Percentiles rank a stretch among this genome's conserved stretches.
phyloP scores from a whole-genome alignment of 192 early-diverging fungal species.

The Coemansia sp. region DNA sequence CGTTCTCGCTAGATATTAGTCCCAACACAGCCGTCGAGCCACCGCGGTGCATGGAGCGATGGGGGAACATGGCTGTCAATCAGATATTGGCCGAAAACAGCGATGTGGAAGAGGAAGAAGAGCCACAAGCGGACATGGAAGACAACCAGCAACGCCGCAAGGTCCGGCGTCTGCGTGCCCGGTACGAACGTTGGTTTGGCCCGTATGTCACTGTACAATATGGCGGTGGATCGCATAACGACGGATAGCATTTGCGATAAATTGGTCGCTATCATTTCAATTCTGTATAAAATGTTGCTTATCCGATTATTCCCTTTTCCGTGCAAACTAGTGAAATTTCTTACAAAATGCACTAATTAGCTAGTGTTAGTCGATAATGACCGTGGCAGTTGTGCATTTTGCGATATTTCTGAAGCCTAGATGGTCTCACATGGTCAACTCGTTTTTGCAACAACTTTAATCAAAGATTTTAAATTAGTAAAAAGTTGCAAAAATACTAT shows the following conservation, averaged over 20 bases:
- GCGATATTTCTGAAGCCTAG: too few species aligned
- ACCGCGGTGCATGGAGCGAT: conserved; percentile 61
- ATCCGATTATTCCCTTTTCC: too few species aligned
- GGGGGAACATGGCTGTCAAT: conserved; percentile 57
- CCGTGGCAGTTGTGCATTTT: too few species aligned
- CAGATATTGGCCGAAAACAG: conserved; percentile 45
- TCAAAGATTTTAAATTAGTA: too few species aligned
- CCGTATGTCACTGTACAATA: conserved; percentile 46
- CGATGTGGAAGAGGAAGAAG: conserved; percentile 19
- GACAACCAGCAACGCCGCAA: conserved; percentile 42
- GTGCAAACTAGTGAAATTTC: too few species aligned
- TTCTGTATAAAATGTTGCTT: neutral
- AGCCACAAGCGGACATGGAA: conserved; percentile 2
- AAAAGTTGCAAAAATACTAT: too few species aligned
- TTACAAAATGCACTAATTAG: too few species aligned
- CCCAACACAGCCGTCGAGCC: conserved; percentile 67
- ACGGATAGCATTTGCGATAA: neutral
- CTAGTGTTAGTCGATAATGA: too few species aligned
- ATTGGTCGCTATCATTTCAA: neutral
- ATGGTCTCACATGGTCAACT: too few species aligned
- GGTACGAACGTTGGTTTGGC: conserved; percentile 55
- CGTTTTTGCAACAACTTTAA: too few species aligned
- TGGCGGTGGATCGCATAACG: conserved; percentile 10
- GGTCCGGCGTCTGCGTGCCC: conserved; percentile 45
- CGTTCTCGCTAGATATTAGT: conserved; percentile 63